These are phyloP conservation scores for Artemisia tridentata DNA, from an alignment of 129 eudicot genomes.

Conservation along the genomic window DNA sequence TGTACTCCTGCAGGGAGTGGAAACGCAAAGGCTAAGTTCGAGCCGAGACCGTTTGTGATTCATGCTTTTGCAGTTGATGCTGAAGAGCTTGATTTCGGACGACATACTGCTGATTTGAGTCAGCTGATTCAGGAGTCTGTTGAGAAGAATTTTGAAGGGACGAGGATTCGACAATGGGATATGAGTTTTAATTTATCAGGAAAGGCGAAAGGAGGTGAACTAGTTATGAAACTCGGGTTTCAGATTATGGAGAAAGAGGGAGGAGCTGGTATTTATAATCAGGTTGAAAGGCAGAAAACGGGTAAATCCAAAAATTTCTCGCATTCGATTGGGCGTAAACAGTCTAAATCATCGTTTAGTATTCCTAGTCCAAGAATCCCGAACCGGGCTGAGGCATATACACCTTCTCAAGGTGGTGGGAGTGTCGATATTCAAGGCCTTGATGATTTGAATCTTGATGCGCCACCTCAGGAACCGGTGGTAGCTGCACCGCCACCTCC, in stretches of 20 bases:
- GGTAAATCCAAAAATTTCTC: constrained; percentile 36
- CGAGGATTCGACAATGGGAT: constrained; percentile 83
- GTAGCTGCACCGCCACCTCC: constrained; percentile 13
- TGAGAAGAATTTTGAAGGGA: constrained; percentile 65
- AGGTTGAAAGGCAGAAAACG: constrained; percentile 46
- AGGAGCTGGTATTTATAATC: constrained; percentile 61
- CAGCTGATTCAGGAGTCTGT: constrained; percentile 74
- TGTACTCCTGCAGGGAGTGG: constrained; percentile 52
- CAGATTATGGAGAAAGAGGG: constrained; percentile 99
- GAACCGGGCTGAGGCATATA: constrained; percentile 48
- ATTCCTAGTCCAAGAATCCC: constrained; percentile 79
- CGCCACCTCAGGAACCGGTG: constrained; percentile 38
- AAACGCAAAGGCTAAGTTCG: constrained; percentile 45
- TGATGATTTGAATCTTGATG: constrained; percentile 88
- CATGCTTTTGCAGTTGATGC: constrained; percentile 88
- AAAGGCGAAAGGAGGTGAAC: constrained; percentile 90
- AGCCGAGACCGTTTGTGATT: constrained; percentile 77
- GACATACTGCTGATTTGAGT: constrained; percentile 64
- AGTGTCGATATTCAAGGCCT: constrained; percentile 48
- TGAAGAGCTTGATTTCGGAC: constrained; percentile 80
- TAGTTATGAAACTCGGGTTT: constrained; percentile 75
- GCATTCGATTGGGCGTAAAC: constrained; percentile 65
- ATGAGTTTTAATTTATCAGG: constrained; percentile 58
- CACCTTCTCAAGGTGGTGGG: constrained; percentile 51
- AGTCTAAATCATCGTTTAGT: constrained; percentile 86